Evolutionary conservation across 805 yeast species (phyloP).

Genomic region (Candida stauntonica): DNA sequence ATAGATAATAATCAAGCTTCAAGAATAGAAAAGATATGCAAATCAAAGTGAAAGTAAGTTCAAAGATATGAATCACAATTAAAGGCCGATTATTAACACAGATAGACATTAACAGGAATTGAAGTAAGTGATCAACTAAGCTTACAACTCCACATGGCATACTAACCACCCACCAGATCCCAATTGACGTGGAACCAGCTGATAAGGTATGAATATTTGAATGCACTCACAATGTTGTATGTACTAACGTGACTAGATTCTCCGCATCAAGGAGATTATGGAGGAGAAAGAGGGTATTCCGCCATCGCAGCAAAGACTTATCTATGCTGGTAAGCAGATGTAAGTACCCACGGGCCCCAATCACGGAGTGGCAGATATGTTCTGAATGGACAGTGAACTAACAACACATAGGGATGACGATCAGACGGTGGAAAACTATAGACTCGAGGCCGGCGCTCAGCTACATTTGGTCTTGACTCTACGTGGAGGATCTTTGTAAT

Average conservation of each 20-base stretch:
- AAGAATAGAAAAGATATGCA: conserved; percentile 47
- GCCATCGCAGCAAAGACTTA: conserved; percentile 89
- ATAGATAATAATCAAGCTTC: no score
- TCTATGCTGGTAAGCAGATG: conserved; percentile 89
- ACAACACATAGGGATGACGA: conserved; percentile 58
- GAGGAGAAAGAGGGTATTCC: conserved; percentile 98
- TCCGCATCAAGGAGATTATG: conserved; percentile 80
- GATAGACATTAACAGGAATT: conserved; percentile 69
- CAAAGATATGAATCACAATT: background rate
- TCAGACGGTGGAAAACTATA: conserved; percentile 63
- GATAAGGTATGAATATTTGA: conserved; percentile 45
- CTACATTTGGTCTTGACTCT: conserved; percentile 87
- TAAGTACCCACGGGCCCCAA: conserved; percentile 32
- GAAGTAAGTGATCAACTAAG: conserved; percentile 39
- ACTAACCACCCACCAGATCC: conserved; percentile 38
- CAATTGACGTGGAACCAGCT: conserved; percentile 65
- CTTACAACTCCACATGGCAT: background rate
- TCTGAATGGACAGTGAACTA: conserved; percentile 6
- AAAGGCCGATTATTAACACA: conserved; percentile 10
- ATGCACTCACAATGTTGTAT: conserved; percentile 9
- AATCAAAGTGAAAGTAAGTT: conserved; percentile 56
- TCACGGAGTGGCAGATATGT: no score
- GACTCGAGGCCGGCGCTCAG: conserved; percentile 81
- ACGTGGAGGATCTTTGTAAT: conserved; percentile 88
- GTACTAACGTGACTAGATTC: conserved; percentile 38